Conservation (phyloP, 83 land plant species). For the Picea abies region DNA sequence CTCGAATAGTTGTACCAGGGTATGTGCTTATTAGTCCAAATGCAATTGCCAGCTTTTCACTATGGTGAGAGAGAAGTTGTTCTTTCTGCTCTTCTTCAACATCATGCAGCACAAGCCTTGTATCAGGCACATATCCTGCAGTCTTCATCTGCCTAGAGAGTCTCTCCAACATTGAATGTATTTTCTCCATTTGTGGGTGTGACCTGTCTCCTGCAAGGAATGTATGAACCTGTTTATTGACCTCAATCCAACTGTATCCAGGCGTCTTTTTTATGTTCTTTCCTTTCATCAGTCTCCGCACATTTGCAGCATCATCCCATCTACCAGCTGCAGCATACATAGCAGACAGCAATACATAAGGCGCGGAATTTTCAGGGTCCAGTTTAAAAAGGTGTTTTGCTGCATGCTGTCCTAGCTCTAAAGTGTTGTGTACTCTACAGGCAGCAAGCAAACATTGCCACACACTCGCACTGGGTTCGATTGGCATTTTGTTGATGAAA, state of each 20-base stretch:
- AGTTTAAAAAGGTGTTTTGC: neutral
- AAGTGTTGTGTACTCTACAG: neutral
- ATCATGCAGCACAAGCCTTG: too few species aligned
- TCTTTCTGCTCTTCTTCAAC: too few species aligned
- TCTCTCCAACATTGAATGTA: neutral
- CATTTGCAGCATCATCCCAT: neutral
- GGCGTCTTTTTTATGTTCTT: neutral
- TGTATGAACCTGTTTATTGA: neutral
- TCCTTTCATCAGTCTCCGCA: neutral
- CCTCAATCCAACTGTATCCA: slow-evolving; percentile 8
- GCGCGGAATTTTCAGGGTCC: neutral
- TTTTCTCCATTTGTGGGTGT: neutral
- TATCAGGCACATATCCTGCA: too few species aligned
- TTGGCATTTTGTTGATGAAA: slow-evolving; percentile 6
- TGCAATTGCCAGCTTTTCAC: too few species aligned
- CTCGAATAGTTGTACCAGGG: too few species aligned
- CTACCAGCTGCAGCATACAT: neutral
- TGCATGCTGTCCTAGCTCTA: neutral
- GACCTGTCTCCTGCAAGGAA: slow-evolving; percentile 5
- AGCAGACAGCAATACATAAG: neutral
- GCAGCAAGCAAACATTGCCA: neutral
- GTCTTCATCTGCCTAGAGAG: neutral
- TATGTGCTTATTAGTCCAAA: too few species aligned
- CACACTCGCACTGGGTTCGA: neutral
- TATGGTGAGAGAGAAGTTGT: too few species aligned